Percentiles rank a stretch among this genome's conserved stretches.
Evolutionary conservation across 2,329 filamentous ascomycete genomes (phyloP).

Genomic region (Akanthomyces uredinophilus): DNA sequence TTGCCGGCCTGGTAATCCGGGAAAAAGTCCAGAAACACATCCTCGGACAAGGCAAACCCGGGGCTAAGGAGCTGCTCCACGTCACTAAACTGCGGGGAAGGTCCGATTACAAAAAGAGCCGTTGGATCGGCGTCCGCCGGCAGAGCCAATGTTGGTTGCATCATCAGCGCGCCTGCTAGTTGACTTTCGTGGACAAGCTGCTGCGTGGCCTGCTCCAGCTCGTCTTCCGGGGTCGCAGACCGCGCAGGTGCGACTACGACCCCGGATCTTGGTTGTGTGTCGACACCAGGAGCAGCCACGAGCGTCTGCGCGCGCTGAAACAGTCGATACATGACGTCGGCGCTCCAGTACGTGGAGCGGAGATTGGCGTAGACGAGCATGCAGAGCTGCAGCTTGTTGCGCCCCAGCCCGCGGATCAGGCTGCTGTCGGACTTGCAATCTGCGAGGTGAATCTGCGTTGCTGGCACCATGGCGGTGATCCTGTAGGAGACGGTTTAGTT

Average conservation of each 20-base stretch:
- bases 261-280: too few species aligned
- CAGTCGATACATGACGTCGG: slow-evolving; percentile 11
- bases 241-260: neutral
- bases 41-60: neutral
- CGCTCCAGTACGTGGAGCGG: slow-evolving; percentile 7
- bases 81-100: neutral
- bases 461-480: slow-evolving; percentile 10
- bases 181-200: neutral
- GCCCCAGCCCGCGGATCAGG: neutral
- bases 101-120: neutral
- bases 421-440: slow-evolving; percentile 2
- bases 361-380: neutral
- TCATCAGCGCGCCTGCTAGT: neutral
- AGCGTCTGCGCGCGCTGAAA: slow-evolving; percentile 5
- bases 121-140: neutral
- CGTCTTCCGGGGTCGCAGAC: neutral
- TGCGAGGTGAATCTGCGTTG: slow-evolving; percentile 6
- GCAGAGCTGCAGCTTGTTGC: slow-evolving; percentile 9
- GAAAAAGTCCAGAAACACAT: neutral
- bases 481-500: neutral
- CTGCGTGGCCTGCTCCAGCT: neutral
- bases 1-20: neutral
- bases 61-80: slow-evolving; percentile 6
- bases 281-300: too few species aligned
- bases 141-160: neutral